Conservation (phyloP, 2,329 filamentous ascomycete species). For the Cytospora chrysosperma region DNA sequence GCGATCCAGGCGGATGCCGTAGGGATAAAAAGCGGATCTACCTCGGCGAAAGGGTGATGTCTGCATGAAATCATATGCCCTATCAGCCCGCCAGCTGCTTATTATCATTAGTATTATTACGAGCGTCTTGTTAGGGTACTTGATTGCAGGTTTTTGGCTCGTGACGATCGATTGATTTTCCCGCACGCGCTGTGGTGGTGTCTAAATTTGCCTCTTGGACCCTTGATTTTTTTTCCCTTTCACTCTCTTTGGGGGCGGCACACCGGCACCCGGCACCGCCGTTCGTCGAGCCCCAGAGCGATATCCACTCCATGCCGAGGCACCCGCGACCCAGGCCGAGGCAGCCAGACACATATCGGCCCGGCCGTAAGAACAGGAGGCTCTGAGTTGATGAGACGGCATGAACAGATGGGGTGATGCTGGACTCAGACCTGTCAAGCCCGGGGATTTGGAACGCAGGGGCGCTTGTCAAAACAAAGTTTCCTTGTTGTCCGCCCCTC, state of each 20-base stretch:
- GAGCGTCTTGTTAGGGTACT: background rate
- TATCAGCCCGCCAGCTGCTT: too few species aligned
- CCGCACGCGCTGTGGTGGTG: too few species aligned
- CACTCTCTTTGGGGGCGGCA: too few species aligned
- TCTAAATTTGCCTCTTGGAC: background rate
- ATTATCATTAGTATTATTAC: too few species aligned
- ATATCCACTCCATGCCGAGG: background rate
- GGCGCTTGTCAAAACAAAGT: background rate
- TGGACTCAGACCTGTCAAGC: background rate
- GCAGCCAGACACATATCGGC: background rate
- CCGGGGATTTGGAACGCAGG: background rate
- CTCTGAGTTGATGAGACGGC: background rate
- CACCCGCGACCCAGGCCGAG: background rate
- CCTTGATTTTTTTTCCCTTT: too few species aligned
- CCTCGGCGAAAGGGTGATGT: too few species aligned
- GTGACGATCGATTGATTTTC: too few species aligned
- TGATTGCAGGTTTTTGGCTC: too few species aligned
- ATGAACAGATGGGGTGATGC: background rate
- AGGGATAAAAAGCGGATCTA: too few species aligned
- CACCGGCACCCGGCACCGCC: background rate
- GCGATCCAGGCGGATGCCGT: too few species aligned
- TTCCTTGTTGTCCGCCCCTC: too few species aligned
- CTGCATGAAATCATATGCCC: background rate
- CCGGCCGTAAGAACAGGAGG: background rate
- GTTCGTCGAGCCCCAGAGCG: background rate